phyloP scores from a whole-genome alignment of 1,284 basidiomycete species.

The Irpex sp. region DNA sequence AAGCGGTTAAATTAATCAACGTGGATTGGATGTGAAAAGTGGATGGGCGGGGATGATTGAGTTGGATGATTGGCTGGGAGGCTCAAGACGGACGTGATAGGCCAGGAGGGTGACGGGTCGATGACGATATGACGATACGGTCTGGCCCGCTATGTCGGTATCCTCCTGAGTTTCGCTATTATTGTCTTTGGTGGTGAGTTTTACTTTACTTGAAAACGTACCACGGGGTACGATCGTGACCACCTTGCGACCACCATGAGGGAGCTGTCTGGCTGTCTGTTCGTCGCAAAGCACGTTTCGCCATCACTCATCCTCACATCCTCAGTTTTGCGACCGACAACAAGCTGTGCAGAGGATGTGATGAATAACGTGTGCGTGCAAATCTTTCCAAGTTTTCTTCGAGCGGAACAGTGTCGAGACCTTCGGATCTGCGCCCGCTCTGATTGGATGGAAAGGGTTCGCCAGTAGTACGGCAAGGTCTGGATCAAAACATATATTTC shows the following conservation, averaged over 20 bases:
- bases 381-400: no score
- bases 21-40: neutral
- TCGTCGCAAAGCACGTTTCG: neutral
- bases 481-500: neutral
- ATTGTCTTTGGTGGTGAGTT: no score
- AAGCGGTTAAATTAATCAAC: neutral
- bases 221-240: neutral
- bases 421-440: no score
- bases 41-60: neutral
- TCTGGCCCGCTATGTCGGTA: no score
- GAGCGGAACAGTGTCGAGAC: no score
- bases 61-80: neutral
- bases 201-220: neutral
- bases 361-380: no score
- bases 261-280: neutral
- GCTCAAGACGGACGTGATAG: neutral
- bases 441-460: neutral
- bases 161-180: no score
- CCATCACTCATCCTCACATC: neutral
- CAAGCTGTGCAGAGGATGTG: no score
- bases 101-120: neutral
- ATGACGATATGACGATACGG: no score
- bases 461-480: neutral
- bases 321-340: no score
- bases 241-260: neutral